phyloP scores from a whole-genome alignment of 257 asterid species.

The Nicotiana paniculata region DNA sequence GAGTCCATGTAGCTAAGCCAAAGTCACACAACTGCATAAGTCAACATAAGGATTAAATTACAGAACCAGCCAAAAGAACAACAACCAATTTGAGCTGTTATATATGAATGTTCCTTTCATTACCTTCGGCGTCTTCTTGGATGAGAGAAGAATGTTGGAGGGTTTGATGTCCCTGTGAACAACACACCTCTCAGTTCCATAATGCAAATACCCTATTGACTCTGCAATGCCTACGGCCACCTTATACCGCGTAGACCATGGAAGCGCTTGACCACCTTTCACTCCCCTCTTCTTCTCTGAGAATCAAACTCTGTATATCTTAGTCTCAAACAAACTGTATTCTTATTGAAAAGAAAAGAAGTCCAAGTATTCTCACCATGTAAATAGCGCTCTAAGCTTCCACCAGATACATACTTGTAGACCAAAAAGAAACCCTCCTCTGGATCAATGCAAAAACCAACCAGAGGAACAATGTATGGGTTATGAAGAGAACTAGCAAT shows the following conservation, averaged over 20 bases:
- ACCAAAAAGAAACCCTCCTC: slow-evolving; percentile 83
- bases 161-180: slow-evolving; percentile 96
- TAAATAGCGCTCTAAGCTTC: slow-evolving; percentile 71
- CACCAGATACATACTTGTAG: slow-evolving; percentile 85
- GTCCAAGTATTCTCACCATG: slow-evolving; percentile 41
- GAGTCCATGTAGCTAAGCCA: slow-evolving; percentile 93
- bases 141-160: slow-evolving; percentile 84
- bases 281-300: slow-evolving; percentile 67
- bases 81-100: background rate
- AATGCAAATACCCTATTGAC: slow-evolving; percentile 67
- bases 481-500: slow-evolving; percentile 78
- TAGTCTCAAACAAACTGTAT: background rate
- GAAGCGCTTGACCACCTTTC: slow-evolving; percentile 47
- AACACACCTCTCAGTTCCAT: slow-evolving; percentile 81
- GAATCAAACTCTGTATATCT: slow-evolving; percentile 13
- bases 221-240: slow-evolving; percentile 74
- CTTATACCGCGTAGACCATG: slow-evolving; percentile 63
- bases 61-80: background rate
- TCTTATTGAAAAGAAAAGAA: background rate
- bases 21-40: slow-evolving; percentile 72
- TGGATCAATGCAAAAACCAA: slow-evolving; percentile 85
- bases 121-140: slow-evolving; percentile 69
- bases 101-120: background rate
- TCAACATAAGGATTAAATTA: slow-evolving; percentile 5
- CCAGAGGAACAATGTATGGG: slow-evolving; percentile 70